phyloP scores from a whole-genome alignment of 2,329 filamentous ascomycete genomes.

The Aspergillus terreus region DNA sequence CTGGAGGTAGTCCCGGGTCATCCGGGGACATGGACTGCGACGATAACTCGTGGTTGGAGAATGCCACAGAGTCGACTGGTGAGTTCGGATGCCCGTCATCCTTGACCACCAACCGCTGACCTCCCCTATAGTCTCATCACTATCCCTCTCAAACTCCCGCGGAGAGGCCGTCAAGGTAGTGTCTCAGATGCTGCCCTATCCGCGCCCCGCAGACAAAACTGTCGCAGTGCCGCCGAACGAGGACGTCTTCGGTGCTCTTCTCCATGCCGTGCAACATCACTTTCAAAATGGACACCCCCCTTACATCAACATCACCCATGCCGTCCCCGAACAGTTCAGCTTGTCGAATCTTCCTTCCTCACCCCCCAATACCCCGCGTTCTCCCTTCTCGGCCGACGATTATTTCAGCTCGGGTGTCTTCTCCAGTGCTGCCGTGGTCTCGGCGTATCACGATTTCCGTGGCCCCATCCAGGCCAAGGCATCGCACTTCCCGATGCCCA shows the following conservation, averaged over 20 bases:
- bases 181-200: conserved; percentile 59
- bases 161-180: conserved; percentile 53
- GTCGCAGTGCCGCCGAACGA: conserved; percentile 26
- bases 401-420: conserved; percentile 62
- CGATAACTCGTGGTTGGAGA: conserved; percentile 34
- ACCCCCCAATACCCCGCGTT: conserved; percentile 57
- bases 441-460: conserved; percentile 55
- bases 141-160: conserved; percentile 31
- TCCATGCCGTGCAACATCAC: conserved; percentile 53
- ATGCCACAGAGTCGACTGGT: conserved; percentile 35
- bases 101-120: background rate
- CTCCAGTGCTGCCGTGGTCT: conserved; percentile 58
- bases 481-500: conserved; percentile 51
- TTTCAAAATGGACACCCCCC: conserved; percentile 49
- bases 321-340: conserved; percentile 59
- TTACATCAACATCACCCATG: conserved; percentile 64
- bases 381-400: conserved; percentile 49
- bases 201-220: conserved; percentile 35
- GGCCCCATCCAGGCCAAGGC: conserved; percentile 39
- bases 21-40: conserved; percentile 32
- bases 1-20: conserved; percentile 27
- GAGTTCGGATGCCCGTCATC: conserved; percentile 14
- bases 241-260: conserved; percentile 51
- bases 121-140: conserved; percentile 31
- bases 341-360: conserved; percentile 60